Conservation (phyloP, 441 rosid genomes). For the Croton laevigatus region DNA sequence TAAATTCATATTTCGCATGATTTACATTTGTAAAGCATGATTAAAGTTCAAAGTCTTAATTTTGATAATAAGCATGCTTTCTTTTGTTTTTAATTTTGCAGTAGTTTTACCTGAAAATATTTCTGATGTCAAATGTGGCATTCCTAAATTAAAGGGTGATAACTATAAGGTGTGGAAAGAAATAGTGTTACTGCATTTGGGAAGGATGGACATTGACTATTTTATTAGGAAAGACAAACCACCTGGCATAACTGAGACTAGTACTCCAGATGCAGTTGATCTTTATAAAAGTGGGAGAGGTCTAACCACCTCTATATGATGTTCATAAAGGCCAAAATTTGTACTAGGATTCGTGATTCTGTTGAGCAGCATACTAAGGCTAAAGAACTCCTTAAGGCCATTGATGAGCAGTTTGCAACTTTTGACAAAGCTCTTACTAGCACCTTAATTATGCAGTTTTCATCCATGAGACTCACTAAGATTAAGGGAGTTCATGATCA, state of each 20-base stretch:
- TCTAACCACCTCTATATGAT: too few species aligned
- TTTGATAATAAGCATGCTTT: too few species aligned
- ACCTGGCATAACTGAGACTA: not conserved
- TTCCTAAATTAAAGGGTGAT: too few species aligned
- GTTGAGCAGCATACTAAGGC: too few species aligned
- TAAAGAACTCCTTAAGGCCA: too few species aligned
- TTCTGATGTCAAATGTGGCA: too few species aligned
- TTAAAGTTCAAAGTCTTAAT: too few species aligned
- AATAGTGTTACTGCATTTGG: constrained; percentile 10
- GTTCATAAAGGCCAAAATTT: constrained; percentile 19
- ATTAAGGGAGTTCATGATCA: not conserved
- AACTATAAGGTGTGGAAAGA: constrained; percentile 19
- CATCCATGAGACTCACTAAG: not conserved
- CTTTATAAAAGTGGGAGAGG: too few species aligned
- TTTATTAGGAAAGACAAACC: constrained; percentile 4
- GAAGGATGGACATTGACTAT: constrained; percentile 18
- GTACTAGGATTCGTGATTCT: not conserved
- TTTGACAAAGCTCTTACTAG: not conserved
- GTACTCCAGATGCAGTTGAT: constrained; percentile 18
- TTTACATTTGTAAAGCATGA: too few species aligned
- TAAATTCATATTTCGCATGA: too few species aligned
- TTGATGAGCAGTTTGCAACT: constrained; percentile 8
- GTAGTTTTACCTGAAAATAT: too few species aligned
- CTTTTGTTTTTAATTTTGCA: too few species aligned
- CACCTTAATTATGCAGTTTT: constrained; percentile 6